Conservation (phyloP, 2,329 filamentous ascomycete species). For the Sarocladium kiliense region DNA sequence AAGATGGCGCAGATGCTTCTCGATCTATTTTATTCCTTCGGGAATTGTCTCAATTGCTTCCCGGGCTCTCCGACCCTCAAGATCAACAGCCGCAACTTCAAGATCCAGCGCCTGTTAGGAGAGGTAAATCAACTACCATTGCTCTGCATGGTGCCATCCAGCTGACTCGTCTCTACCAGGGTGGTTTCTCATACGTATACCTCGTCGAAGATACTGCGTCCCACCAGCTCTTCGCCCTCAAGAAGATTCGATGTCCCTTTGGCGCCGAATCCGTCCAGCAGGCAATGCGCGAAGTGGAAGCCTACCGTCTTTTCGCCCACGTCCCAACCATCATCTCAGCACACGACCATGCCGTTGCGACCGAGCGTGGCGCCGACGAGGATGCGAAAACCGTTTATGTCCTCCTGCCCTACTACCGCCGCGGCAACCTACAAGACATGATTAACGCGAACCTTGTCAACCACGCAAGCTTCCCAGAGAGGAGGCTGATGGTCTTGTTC, state of each 20-base stretch:
- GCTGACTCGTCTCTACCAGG: conserved; percentile 40
- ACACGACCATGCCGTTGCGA: conserved; percentile 76
- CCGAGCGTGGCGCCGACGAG: conserved; percentile 60
- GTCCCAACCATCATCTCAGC: conserved; percentile 82
- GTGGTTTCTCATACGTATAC: conserved; percentile 98
- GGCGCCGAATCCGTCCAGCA: conserved; percentile 92
- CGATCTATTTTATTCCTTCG: conserved; percentile 85
- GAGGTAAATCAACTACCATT: conserved; percentile 53
- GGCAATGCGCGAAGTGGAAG: conserved; percentile 95
- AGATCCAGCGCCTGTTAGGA: conserved; percentile 87
- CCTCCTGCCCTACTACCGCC: conserved; percentile 87
- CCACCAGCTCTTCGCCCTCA: conserved; percentile 84
- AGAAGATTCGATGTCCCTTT: conserved; percentile 98
- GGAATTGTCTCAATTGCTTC: conserved; percentile 95
- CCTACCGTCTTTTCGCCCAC: conserved; percentile 83
- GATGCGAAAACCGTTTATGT: conserved; percentile 91
- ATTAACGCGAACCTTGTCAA: conserved; percentile 99
- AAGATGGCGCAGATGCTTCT: conserved; percentile 78
- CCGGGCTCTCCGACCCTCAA: conserved; percentile 89
- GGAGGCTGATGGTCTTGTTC: conserved; percentile 82
- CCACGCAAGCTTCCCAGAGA: conserved; percentile 83
- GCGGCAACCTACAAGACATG: conserved; percentile 94
- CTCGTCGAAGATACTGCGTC: conserved; percentile 87
- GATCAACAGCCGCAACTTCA: conserved; percentile 92
- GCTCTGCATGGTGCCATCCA: conserved; percentile 9